Evolutionary conservation across 1,139 yeast species (phyloP).

Genomic region (Suhomyces atakaporum): DNA sequence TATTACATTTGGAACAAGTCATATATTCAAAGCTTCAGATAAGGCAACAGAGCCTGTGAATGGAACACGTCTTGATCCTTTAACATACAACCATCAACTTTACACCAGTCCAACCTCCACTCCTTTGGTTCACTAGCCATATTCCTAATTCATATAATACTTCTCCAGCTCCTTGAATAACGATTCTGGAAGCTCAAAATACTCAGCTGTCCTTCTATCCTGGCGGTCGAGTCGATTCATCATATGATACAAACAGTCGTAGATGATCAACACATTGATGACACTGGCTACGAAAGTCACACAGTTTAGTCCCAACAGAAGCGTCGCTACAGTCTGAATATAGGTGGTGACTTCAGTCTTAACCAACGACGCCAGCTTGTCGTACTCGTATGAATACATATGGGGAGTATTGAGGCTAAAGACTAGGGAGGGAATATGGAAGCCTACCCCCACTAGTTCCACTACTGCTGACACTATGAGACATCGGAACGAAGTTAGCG

Average conservation of each 20-base stretch:
- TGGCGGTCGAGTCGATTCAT: constrained; percentile 24
- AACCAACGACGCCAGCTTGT: constrained; percentile 14
- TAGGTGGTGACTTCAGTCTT: constrained; percentile 32
- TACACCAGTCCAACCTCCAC: no score
- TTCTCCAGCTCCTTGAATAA: not conserved
- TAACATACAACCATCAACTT: no score
- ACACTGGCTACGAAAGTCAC: constrained; percentile 14
- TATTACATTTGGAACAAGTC: no score
- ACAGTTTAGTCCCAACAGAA: constrained; percentile 13
- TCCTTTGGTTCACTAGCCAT: no score
- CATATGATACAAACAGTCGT: constrained; percentile 20
- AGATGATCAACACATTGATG: constrained; percentile 10
- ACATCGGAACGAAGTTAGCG: constrained; percentile 19
- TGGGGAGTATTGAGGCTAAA: constrained; percentile 21
- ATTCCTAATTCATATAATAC: constrained; percentile 1
- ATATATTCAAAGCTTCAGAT: no score
- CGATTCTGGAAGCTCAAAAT: not conserved
- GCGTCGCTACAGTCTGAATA: constrained; percentile 18
- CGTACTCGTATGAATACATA: constrained; percentile 32
- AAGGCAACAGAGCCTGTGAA: no score
- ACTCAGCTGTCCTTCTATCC: not conserved
- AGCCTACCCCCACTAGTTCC: constrained; percentile 25
- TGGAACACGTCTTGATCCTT: no score
- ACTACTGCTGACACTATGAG: constrained; percentile 16
- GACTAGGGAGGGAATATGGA: constrained; percentile 24